Evolutionary conservation across 441 rosid genomes (phyloP), one percentile per base, ranked within the genome.

Genomic region (Gossypium davidsonii): DNA sequence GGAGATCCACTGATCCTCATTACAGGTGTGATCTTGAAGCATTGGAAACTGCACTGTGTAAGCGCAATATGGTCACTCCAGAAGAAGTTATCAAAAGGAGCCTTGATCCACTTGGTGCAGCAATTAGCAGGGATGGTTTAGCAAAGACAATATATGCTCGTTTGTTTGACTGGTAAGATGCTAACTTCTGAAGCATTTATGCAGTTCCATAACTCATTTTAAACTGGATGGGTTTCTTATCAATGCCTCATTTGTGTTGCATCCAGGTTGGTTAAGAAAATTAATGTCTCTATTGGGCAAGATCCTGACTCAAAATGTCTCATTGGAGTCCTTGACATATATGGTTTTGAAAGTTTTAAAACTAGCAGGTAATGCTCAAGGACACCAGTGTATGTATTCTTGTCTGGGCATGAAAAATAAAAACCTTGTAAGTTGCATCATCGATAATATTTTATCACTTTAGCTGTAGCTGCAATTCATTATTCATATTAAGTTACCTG

Each of bases 251-350:
- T 39, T 12, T 63, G 72, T 66, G 20, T 39, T 66, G 57, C 68
- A 49, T 78, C 63, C 86, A 94, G 98, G 98, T 83, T 94, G 87
- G 97, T 94, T 34, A 85, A 87, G 72, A 92, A 91, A 85, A 94
- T 94, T 73, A 91, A 94, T 74, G 72, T 78, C 59, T 89, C 98
- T 80, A 91, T 94, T 58, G 98, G 98, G 73, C 98, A 94, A 83
- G 97, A 94, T 86, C 87, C 88, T 73, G 55, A 78, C 21, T 94
- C 97, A 6, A 84, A 80, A 69, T 86, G 81, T 76, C 79, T 84
- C 81, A 94, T 94, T 61, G 97, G 98, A 66, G 90, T 94, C 79
- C 98, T 92, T 73, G 98, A 92, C 86, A 94, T 94, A 57, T 94
- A 94, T 85, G 98, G 97, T 71, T 94, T 94, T 61, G 98, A 94